Base-by-base conservation (phyloP, 345 rosid genomes). In the Hevea brasiliensis region DNA sequence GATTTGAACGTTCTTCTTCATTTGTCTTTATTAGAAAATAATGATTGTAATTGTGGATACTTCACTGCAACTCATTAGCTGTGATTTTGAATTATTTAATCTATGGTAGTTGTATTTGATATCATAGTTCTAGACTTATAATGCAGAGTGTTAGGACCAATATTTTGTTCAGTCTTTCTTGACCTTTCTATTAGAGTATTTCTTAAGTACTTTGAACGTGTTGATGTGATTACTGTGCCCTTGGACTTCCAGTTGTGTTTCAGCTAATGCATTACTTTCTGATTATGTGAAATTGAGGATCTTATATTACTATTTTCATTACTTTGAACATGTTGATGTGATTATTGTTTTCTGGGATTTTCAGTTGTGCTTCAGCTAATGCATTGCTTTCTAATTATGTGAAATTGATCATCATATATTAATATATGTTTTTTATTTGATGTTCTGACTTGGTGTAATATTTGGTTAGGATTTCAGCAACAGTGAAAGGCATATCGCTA, bases 391-490 rank as follows among this genome's bases (percentile, higher is more conserved):
- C 68, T 50, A 29, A 26, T 26, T 20, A 63, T 63, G 26, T 62
- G 26, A 67, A 29, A 32, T 18, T 73, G 40, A 64, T 3, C 27
- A 42, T 65, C 21, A n/a, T 13, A 50, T 35, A 15, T 47, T 32
- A 64, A 24, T 67, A 8, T 32, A 40, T 15, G 41, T 63, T 26
- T 72, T 61, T 32, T 61, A 21, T n/a, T 65, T 60, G 24, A 26
- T 67, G 40, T 26, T 21, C 75, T 72, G 40, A 72, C 61, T 72
- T 40, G 68, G 20, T 41, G 21, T 66, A 23, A 20, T 44, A 53
- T 76, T 48, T 68, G 66, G 57, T 71, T 73, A 94, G 97, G 87
- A 89, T 83, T 90, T 89, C 78, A 73, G 87, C 82, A 81, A 83
- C 74, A 79, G 80, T 69, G 91, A 88, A 74, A 85, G 85, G 70